Percentiles rank a stretch among this genome's conserved stretches.
Conservation (phyloP, 768 basidiomycete species). For the Leccinum aurantiacum region DNA sequence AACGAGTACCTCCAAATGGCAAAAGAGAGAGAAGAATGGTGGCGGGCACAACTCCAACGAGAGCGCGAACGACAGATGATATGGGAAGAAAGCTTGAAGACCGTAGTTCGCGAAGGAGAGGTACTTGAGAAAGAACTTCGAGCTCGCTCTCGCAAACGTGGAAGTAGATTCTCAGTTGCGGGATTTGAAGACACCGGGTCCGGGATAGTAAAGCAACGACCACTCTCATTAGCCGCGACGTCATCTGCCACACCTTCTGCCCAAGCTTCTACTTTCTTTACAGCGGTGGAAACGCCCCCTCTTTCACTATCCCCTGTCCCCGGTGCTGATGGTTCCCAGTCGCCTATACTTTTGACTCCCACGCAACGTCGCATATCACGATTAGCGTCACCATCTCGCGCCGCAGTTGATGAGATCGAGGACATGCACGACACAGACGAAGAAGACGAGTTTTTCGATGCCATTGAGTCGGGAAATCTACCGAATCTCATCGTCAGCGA, state of each 20-base stretch:
- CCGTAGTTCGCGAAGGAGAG: constrained; percentile 85
- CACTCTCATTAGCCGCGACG: constrained; percentile 15
- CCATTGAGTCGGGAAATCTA: constrained; percentile 80
- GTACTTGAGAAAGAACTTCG: constrained; percentile 78
- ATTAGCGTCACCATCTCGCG: constrained; percentile 14
- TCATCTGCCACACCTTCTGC: constrained; percentile 20
- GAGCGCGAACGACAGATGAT: constrained; percentile 63
- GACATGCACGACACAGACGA: constrained; percentile 59
- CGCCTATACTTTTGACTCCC: constrained; percentile 22
- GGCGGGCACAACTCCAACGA: constrained; percentile 58
- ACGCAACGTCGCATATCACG: constrained; percentile 22
- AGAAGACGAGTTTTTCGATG: constrained; percentile 97
- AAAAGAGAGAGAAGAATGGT: constrained; percentile 81
- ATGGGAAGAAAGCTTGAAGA: constrained; percentile 90
- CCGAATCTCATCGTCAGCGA: constrained; percentile 74
- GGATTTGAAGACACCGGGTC: constrained; percentile 24
- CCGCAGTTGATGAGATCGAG: constrained; percentile 34
- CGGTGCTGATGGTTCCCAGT: constrained; percentile 3
- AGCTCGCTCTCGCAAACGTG: constrained; percentile 54
- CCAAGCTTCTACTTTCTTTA: constrained; percentile 20
- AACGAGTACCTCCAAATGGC: constrained; percentile 68
- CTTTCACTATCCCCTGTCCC: constrained; percentile 7
- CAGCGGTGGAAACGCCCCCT: constrained; percentile 23
- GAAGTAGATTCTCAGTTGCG: constrained; percentile 54
- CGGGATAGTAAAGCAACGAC: constrained; percentile 22